phyloP scores from a whole-genome alignment of 2,329 filamentous ascomycete genomes.

The Scedosporium dehoogii region DNA sequence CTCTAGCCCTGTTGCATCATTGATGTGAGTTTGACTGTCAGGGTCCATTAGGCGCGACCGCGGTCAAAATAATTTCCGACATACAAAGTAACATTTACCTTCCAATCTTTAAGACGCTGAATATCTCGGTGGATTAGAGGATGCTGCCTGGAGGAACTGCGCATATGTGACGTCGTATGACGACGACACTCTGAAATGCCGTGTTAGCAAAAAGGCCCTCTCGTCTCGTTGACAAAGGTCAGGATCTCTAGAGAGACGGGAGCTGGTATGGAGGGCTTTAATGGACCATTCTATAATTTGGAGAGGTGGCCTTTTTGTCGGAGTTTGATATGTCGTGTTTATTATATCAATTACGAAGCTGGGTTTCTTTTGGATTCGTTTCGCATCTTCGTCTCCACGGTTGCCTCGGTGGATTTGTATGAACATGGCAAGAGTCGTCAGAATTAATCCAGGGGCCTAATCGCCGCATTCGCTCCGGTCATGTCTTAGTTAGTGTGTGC shows the following conservation, averaged over 20 bases:
- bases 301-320: no score
- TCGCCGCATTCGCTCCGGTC: background rate
- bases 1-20: no score
- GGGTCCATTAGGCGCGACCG: no score
- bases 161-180: background rate
- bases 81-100: no score
- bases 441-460: background rate
- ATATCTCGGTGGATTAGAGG: background rate
- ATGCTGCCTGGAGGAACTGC: background rate
- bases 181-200: background rate
- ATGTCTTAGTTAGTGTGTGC: background rate
- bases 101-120: background rate
- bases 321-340: no score
- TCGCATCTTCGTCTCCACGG: background rate
- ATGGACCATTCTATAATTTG: no score
- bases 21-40: no score
- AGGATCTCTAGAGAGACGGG: no score
- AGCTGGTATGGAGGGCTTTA: no score
- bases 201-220: background rate
- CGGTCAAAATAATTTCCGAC: no score
- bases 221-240: no score
- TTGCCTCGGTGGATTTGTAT: background rate
- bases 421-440: background rate
- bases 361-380: background rate
- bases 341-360: no score